Conservation (phyloP, 2,329 filamentous ascomycete species). For the Cucurbitaria berberidis region DNA sequence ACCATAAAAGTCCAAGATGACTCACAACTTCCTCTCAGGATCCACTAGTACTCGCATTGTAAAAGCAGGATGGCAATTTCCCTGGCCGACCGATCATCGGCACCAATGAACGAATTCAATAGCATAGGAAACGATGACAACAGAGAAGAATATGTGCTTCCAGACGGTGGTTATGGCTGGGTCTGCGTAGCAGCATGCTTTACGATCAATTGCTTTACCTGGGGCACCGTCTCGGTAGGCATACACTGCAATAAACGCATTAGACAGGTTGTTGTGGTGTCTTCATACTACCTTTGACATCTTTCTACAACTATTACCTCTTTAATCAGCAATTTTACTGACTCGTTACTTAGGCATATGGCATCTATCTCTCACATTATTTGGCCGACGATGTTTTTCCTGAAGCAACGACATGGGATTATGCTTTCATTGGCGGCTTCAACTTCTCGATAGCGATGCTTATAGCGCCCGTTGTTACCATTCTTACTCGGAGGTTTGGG, state of each 20-base stretch:
- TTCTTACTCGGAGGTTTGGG: constrained; percentile 33
- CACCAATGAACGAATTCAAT: background rate
- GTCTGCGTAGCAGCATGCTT: constrained; percentile 20
- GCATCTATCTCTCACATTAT: constrained; percentile 54
- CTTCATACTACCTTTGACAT: too few species aligned
- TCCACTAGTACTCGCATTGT: too few species aligned
- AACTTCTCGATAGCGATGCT: constrained; percentile 47
- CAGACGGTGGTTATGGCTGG: constrained; percentile 27
- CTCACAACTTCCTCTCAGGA: background rate
- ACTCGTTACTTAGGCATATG: constrained; percentile 37
- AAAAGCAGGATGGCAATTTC: background rate
- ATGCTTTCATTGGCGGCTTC: constrained; percentile 51
- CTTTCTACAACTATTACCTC: too few species aligned
- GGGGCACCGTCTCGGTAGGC: constrained; percentile 26
- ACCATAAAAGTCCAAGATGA: background rate
- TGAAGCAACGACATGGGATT: constrained; percentile 45
- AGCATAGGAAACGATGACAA: background rate
- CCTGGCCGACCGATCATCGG: background rate
- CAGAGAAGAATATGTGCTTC: constrained; percentile 1
- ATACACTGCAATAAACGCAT: background rate
- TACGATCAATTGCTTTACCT: constrained; percentile 22
- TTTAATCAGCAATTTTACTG: constrained; percentile 1
- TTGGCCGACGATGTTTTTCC: constrained; percentile 44
- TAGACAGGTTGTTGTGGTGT: background rate
- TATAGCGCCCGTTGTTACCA: constrained; percentile 42